These are phyloP conservation scores for Neospora caninum DNA, from an alignment of 169 alveolate genomes.

Conservation along the genomic window DNA sequence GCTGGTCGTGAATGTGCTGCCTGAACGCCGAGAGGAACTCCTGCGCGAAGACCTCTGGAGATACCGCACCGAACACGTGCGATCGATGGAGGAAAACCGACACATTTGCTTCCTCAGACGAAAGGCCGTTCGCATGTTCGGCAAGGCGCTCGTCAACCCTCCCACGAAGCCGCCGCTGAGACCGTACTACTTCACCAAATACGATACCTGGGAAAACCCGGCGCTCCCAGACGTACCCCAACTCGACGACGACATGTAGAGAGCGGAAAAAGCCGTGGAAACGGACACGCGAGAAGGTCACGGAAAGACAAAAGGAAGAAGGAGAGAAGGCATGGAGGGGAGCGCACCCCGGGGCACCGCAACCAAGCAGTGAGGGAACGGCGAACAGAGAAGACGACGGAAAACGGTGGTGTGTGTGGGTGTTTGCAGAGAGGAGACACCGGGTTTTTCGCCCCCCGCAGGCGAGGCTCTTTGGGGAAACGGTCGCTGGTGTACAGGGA, in stretches of 20 bases:
- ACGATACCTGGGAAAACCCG: slow-evolving; percentile 84
- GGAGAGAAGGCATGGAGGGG: not conserved
- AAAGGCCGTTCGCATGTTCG: slow-evolving; percentile 71
- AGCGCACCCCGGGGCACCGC: not conserved
- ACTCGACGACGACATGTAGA: slow-evolving; percentile 33
- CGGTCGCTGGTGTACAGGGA: too few species aligned
- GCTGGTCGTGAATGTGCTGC: slow-evolving; percentile 84
- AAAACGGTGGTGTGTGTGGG: too few species aligned
- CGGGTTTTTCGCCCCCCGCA: too few species aligned
- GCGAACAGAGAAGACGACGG: too few species aligned
- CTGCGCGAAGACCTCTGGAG: slow-evolving; percentile 86
- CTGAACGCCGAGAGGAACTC: slow-evolving; percentile 85
- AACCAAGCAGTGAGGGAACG: too few species aligned
- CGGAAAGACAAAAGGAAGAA: not conserved
- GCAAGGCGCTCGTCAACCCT: slow-evolving; percentile 71
- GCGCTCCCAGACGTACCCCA: slow-evolving; percentile 76
- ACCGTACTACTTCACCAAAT: slow-evolving; percentile 75
- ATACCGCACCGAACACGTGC: slow-evolving; percentile 89
- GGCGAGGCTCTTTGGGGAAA: too few species aligned
- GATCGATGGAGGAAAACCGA: slow-evolving; percentile 85
- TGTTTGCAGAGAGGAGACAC: too few species aligned
- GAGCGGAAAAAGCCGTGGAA: not conserved
- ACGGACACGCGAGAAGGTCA: not conserved
- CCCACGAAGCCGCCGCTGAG: slow-evolving; percentile 84
- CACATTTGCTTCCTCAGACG: slow-evolving; percentile 77